Evolutionary conservation across 2,329 filamentous ascomycete species (phyloP), one percentile per base, ranked within the genome.

Genomic region (Gnomoniopsis sp.): DNA sequence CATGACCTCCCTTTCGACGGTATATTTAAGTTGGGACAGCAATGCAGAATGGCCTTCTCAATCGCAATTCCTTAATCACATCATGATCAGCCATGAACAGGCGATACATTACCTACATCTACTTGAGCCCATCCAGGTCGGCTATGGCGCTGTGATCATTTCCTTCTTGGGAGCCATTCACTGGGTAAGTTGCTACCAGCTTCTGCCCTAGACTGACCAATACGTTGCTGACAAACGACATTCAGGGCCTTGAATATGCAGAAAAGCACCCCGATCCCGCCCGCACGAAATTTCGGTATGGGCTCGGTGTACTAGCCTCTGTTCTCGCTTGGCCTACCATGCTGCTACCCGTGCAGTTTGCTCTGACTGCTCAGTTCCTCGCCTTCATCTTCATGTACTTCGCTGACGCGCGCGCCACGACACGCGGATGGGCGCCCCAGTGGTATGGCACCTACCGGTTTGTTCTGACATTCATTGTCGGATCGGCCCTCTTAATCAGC

Each of bases 391-490:
- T 86, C 65, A 82, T 96, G 61, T 97, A 96, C 79, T 93, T 93
- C 71, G 87, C 87, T 60, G 93, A 97, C 70, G 80, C 88, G 8
- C 83, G 87, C 30, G 91, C 91, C 15, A 83, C 88, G 10, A 81
- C 82, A 53, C 79, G 80, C 44, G 93, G 92, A 64, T 95, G 90
- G 88, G 87, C 88, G 2, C 93, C 93, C 23, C 70, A 79, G 41
- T 97, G 93, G 93, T 97, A 96, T 72, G 83, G 81, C 60, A 89
- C 87, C 52, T 97, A 97, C 78, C 90, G 93, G 36, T 97, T 96
- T 74, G 88, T 96, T 10, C 80, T 97, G 66, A 97, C 93, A 2
- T 93, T 93, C 71, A 83, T 97, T 61, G 93, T 96, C 30, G 93
- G 93, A 43, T 79, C 85, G 47, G 88, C 89, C 63, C 93, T 97